These are phyloP conservation scores for apple (Malus domestica) DNA, from an alignment of 306 rosid species.

Conservation along the genomic window ASM211411v1 NC_041801.1:6011001-6011500, in stretches of 20 bases:
- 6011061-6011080: neutral
- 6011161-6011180: neutral
- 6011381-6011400: no score
- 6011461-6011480: no score
- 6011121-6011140: neutral
- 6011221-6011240: slow-evolving; percentile 9
- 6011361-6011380: no score
- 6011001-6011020: neutral
- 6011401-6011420: no score
- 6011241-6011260: neutral
- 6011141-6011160: neutral
- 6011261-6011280: no score
- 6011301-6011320: no score
- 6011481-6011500: no score
- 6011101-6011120: slow-evolving; percentile 15
- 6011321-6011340: no score
- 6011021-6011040: neutral
- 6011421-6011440: no score
- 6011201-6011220: slow-evolving; percentile 15
- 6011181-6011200: slow-evolving; percentile 14
- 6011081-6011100: slow-evolving; percentile 23
- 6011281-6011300: no score
- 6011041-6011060: neutral
- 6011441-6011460: no score
- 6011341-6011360: no score